Conservation (phyloP, 2,329 filamentous ascomycete genomes). For the Alternaria triticina region DNA sequence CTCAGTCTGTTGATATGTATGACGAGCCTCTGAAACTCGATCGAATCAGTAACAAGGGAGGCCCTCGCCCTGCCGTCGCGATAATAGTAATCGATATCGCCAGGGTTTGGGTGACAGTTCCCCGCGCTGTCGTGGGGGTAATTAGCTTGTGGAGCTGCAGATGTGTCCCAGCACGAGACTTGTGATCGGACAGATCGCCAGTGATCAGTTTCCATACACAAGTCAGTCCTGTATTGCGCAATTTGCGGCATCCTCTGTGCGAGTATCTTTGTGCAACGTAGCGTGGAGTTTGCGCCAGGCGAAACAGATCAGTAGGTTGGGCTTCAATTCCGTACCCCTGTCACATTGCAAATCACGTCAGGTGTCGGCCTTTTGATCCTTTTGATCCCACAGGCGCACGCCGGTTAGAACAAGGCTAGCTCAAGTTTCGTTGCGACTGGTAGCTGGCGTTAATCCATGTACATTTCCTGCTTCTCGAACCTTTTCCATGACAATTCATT, state of each 20-base stretch:
- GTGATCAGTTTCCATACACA: background rate
- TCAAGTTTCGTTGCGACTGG: constrained; percentile 13
- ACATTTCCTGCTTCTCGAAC: constrained; percentile 6
- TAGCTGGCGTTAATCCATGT: constrained; percentile 10
- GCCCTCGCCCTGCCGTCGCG: background rate
- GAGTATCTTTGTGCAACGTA: background rate
- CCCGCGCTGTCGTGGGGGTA: constrained; percentile 7
- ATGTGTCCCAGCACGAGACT: constrained; percentile 1
- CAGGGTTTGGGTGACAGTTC: constrained; percentile 4
- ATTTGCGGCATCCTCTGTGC: background rate
- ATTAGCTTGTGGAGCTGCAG: background rate
- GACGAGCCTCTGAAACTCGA: constrained; percentile 4
- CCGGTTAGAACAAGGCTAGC: constrained; percentile 2
- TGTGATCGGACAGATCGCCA: background rate
- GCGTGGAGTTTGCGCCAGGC: background rate
- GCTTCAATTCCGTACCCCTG: constrained; percentile 1
- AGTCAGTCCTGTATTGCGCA: constrained; percentile 1
- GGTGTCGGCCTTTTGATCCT: background rate
- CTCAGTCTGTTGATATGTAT: background rate
- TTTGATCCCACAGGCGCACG: constrained; percentile 1
- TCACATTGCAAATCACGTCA: background rate
- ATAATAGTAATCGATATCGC: background rate
- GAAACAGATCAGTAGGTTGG: background rate
- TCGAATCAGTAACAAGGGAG: background rate
- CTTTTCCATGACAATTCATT: constrained; percentile 4